Percentiles rank a stretch among this genome's conserved stretches.
phyloP scores from a whole-genome alignment of 2,329 filamentous ascomycete genomes.

The Periconia sp. region DNA sequence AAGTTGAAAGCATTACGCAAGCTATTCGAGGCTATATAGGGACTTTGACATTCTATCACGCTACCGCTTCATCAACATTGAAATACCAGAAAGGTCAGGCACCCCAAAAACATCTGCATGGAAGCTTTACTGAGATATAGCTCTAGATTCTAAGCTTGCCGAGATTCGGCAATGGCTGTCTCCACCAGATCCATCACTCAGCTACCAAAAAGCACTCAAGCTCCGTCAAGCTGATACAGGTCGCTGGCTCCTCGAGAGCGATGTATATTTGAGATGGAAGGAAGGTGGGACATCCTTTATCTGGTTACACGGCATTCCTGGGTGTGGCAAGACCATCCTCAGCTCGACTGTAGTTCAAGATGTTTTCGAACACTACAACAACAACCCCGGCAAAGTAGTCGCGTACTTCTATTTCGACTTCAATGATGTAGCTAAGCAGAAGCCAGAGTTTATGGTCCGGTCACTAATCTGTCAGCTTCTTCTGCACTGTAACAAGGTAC shows the following conservation, averaged over 20 bases:
- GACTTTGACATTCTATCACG: too few relatives aligned
- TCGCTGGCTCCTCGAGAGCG: conserved; percentile 19
- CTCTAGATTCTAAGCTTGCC: conserved; percentile 6
- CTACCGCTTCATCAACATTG: too few relatives aligned
- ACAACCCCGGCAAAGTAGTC: conserved; percentile 11
- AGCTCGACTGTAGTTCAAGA: conserved; percentile 20
- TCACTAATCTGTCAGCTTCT: conserved; percentile 45
- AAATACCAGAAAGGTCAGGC: too few relatives aligned
- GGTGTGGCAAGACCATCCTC: conserved; percentile 21
- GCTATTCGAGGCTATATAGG: too few relatives aligned
- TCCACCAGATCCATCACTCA: conserved; percentile 40
- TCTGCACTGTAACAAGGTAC: conserved; percentile 9
- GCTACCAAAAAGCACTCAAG: conserved; percentile 27
- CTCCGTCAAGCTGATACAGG: conserved; percentile 18
- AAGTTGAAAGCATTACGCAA: too few relatives aligned
- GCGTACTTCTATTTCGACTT: conserved; percentile 35
- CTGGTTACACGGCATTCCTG: conserved; percentile 17
- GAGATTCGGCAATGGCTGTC: conserved; percentile 35
- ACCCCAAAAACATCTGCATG: too few relatives aligned
- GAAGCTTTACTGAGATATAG: conserved; percentile 6
- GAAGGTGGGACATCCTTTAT: conserved; percentile 2
- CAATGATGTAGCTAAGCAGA: conserved; percentile 40
- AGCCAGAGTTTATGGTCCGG: conserved; percentile 32
- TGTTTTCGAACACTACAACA: conserved; percentile 10
- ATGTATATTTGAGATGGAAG: conserved; percentile 12